Evolutionary conservation across 148 eudicot genomes (phyloP).

Genomic region (Drosera capensis): DNA sequence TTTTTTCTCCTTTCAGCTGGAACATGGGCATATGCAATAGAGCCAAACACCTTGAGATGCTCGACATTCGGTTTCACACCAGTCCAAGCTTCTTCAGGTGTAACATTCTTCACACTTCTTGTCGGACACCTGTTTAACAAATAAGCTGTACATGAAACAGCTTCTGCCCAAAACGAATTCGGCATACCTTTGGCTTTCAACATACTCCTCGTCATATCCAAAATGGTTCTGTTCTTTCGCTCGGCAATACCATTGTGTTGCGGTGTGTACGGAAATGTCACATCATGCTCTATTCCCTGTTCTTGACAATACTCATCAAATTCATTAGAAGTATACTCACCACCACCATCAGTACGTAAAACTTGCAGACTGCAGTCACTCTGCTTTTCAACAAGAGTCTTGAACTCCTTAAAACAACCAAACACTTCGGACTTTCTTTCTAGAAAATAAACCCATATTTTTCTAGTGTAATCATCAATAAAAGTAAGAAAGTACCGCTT

Average conservation of each 20-base stretch:
- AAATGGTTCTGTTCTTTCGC: conserved; percentile 4
- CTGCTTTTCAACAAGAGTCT: background rate
- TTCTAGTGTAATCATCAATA: conserved; percentile 1
- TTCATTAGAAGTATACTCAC: conserved; percentile 1
- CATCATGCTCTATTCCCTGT: background rate
- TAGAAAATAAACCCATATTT: conserved; percentile 1
- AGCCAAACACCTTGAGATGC: conserved; percentile 7
- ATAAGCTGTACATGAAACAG: background rate
- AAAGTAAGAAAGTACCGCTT: background rate
- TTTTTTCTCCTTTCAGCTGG: background rate
- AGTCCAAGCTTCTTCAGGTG: conserved; percentile 7
- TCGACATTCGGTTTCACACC: background rate
- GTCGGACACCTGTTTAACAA: conserved; percentile 6
- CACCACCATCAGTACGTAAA: background rate
- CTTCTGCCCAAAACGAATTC: conserved; percentile 6
- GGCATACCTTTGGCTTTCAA: background rate
- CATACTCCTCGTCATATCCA: conserved; percentile 2
- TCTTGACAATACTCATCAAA: background rate
- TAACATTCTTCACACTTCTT: background rate
- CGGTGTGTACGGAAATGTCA: background rate
- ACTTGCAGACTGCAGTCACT: background rate
- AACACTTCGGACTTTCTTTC: background rate
- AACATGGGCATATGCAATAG: conserved; percentile 3
- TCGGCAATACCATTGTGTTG: conserved; percentile 7
- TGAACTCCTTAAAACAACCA: background rate